Base-by-base conservation (phyloP, 2,329 filamentous ascomycete genomes). In the Monilinia fructigena region DNA sequence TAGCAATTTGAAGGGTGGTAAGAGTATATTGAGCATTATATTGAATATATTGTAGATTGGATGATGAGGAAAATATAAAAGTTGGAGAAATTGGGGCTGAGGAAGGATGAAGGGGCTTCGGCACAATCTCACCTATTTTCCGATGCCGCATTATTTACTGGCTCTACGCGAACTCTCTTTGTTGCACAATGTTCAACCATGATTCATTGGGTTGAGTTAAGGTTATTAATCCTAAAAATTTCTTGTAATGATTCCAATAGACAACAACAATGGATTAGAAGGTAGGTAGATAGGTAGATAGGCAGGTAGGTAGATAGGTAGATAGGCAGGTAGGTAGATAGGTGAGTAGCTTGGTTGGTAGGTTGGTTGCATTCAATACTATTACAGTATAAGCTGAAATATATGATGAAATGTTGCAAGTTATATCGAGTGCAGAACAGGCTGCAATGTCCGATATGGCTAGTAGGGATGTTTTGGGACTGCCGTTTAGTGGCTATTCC, bases 51-150 rank as follows among this genome's bases (percentile, higher is more conserved):
- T 31, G 42, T 31, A 47, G 53, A 26, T 26, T 40, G 11, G 47
- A 20, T 7, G 20, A 11, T 23, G 20, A 8, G 47, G 47, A 12
- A 4, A 11, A 12, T 20, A 50, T 50, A n/a, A 4, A 14, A 7
- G 20, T 48, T 48, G 47, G n/a, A n/a, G 11, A 10, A 10, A 42
- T 50, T 20, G 18, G 8, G 20, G n/a, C 11, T 48, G 20, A 20
- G 23, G 10, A 50, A 20, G 23, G 48, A 38, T 42, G 52, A 50
- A 47, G 54, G 35, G 52, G 53, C 28, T 58, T 26, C 53, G 45
- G 56, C 16, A 18, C 23, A 45, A n/a, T 40, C 63, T 40, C 50
- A 65, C 63, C 55, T 65, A 60, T 65, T 65, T 28, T 65, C 63
- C 55, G 63, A 65, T 18, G 56, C 56, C 16, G 63, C 45, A 52